A percentile compares a stretch with the other conserved stretches of the same genome.
Conservation (phyloP, 2,329 filamentous ascomycete species). For the Botryotinia convoluta region DNA sequence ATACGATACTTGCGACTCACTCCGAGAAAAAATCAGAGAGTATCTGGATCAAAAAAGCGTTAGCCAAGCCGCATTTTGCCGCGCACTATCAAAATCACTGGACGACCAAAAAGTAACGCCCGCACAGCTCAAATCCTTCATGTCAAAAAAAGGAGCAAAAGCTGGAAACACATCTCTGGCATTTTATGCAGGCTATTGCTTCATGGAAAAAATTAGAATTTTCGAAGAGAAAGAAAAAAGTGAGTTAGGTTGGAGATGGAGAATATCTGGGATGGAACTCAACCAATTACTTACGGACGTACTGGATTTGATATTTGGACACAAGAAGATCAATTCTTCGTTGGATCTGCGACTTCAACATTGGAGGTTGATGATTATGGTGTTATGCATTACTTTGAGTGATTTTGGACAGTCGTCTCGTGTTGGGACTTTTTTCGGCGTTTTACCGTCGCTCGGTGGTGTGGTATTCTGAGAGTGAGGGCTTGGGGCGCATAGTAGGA, state of each 20-base stretch:
- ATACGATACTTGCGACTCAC: conserved; percentile 56
- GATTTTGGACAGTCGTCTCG: background rate
- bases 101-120: conserved; percentile 42
- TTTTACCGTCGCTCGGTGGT: fast-evolving
- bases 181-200: conserved; percentile 56
- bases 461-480: background rate
- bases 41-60: conserved; percentile 47
- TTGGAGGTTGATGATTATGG: background rate
- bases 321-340: too few species aligned
- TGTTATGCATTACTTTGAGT: background rate
- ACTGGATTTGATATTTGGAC: background rate
- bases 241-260: conserved; percentile 53
- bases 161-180: conserved; percentile 48
- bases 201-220: conserved; percentile 57
- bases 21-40: conserved; percentile 55
- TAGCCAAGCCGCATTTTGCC: conserved; percentile 51
- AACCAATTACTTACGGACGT: background rate
- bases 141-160: conserved; percentile 47
- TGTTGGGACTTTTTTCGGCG: fast-evolving
- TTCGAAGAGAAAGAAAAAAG: conserved; percentile 51
- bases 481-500: background rate
- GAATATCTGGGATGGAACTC: conserved; percentile 19
- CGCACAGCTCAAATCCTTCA: conserved; percentile 50
- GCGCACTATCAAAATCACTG: conserved; percentile 46
- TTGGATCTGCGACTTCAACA: background rate